Conservation (phyloP, 768 basidiomycete genomes). For the Udeniomyces megalosporus region DNA sequence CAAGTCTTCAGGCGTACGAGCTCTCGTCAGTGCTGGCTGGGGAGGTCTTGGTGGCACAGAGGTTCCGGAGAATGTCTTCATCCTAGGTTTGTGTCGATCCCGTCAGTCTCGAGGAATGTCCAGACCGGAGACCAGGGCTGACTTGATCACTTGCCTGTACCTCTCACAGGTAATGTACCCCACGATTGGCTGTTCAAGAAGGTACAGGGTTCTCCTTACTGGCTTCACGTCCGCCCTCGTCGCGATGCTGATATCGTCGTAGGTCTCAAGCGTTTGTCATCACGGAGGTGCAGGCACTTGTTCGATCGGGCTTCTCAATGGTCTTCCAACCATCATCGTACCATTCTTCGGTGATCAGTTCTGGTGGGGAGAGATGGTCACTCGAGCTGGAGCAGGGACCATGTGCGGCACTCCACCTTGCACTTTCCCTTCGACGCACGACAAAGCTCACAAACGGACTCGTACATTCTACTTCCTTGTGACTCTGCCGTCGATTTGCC, state of each 20-base stretch:
- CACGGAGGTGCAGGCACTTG: conserved; percentile 53
- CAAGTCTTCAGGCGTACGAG: conserved; percentile 40
- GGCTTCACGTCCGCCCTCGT: too few relatives aligned
- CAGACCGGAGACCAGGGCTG: not conserved
- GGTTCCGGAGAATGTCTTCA: conserved; percentile 43
- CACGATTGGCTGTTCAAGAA: conserved; percentile 54
- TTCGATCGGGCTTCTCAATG: conserved; percentile 45
- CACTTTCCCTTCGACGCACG: not conserved
- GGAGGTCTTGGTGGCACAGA: conserved; percentile 41
- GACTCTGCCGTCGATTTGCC: too few relatives aligned
- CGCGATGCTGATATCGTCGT: conserved; percentile 8
- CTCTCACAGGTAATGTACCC: conserved; percentile 37
- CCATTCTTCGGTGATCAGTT: conserved; percentile 47
- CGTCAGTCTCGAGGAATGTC: too few relatives aligned
- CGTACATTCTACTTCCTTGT: too few relatives aligned
- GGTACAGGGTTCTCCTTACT: too few relatives aligned
- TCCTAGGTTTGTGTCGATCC: conserved; percentile 35
- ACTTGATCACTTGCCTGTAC: not conserved
- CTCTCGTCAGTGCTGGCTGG: conserved; percentile 51
- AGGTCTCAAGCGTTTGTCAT: conserved; percentile 46
- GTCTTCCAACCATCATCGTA: conserved; percentile 45
- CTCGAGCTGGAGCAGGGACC: conserved; percentile 42
- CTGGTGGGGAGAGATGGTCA: conserved; percentile 44
- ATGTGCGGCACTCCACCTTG: not conserved
- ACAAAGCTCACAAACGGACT: too few relatives aligned